Evolutionary conservation across 108 stramenopile species (phyloP).

Genomic region (Seminavis robusta): DNA sequence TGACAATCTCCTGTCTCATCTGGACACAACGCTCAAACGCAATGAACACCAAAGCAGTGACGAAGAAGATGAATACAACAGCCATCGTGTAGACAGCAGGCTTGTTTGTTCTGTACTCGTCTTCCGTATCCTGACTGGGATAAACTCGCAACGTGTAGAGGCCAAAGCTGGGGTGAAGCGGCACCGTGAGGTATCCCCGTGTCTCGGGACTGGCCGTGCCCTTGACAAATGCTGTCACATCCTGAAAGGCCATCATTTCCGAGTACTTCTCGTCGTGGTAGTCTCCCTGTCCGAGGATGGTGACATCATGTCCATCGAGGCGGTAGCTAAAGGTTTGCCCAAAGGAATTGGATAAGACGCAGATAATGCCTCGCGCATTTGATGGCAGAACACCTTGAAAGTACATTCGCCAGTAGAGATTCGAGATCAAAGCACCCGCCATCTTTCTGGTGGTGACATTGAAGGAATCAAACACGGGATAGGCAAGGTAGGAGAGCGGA

Average conservation of each 20-base stretch:
- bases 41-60: conserved; percentile 8
- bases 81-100: conserved; percentile 4
- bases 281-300: conserved; percentile 40
- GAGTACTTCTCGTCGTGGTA: conserved; percentile 35
- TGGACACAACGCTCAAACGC: conserved; percentile 16
- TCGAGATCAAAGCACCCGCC: conserved; percentile 8
- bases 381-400: conserved; percentile 33
- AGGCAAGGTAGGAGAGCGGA: conserved; percentile 17
- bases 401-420: conserved; percentile 38
- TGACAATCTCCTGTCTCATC: conserved; percentile 8
- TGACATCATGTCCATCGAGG: conserved; percentile 25
- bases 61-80: not conserved
- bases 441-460: not conserved
- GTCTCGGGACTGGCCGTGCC: too few relatives aligned
- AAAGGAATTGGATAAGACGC: conserved; percentile 35
- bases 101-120: not conserved
- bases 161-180: not conserved
- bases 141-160: not conserved
- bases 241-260: conserved; percentile 9
- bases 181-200: not conserved
- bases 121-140: not conserved
- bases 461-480: conserved; percentile 19
- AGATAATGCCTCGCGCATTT: conserved; percentile 41
- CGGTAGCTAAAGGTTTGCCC: conserved; percentile 33
- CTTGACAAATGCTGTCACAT: not conserved